Percentiles rank a stretch among this genome's conserved stretches.
phyloP scores from a whole-genome alignment of 352 stramenopile species.

The Globisporangium carolinianum region DNA sequence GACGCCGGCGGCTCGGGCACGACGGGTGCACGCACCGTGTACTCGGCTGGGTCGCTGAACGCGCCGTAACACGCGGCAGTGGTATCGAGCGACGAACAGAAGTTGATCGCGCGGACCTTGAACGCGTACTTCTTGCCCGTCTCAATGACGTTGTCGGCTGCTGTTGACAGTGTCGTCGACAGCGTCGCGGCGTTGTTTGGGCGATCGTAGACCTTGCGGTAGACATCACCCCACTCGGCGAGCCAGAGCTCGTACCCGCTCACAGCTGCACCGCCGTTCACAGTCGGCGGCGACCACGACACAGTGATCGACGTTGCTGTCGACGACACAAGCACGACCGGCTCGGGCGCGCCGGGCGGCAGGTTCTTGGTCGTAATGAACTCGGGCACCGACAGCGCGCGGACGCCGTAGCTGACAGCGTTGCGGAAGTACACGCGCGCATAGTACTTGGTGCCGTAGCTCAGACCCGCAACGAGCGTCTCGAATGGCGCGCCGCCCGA shows the following conservation, averaged over 20 bases:
- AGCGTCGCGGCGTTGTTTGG: constrained; percentile 68
- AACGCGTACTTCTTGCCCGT: constrained; percentile 90
- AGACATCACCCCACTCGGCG: constrained; percentile 90
- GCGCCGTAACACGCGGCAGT: constrained; percentile 80
- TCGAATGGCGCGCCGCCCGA: constrained; percentile 66
- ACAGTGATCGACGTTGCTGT: constrained; percentile 89
- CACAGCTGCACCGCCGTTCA: constrained; percentile 89
- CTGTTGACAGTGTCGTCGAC: constrained; percentile 70
- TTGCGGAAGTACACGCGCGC: constrained; percentile 90
- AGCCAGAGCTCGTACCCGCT: constrained; percentile 95
- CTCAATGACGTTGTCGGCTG: constrained; percentile 85
- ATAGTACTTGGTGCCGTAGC: constrained; percentile 87
- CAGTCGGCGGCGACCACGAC: constrained; percentile 83
- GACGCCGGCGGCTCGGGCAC: constrained; percentile 77
- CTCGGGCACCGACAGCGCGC: constrained; percentile 58
- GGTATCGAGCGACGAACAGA: constrained; percentile 76
- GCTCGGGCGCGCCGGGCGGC: constrained; percentile 73
- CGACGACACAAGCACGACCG: constrained; percentile 86
- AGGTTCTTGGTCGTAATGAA: constrained; percentile 85
- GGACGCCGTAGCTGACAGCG: constrained; percentile 71
- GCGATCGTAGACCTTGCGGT: constrained; percentile 92
- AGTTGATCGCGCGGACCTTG: constrained; percentile 93
- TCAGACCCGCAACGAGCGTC: constrained; percentile 56
- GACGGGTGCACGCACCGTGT: constrained; percentile 82
- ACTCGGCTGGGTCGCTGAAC: constrained; percentile 87